Evolutionary conservation across 371 early-diverging fungal genomes (phyloP).

Genomic region (Basidiobolus meristosporus): DNA sequence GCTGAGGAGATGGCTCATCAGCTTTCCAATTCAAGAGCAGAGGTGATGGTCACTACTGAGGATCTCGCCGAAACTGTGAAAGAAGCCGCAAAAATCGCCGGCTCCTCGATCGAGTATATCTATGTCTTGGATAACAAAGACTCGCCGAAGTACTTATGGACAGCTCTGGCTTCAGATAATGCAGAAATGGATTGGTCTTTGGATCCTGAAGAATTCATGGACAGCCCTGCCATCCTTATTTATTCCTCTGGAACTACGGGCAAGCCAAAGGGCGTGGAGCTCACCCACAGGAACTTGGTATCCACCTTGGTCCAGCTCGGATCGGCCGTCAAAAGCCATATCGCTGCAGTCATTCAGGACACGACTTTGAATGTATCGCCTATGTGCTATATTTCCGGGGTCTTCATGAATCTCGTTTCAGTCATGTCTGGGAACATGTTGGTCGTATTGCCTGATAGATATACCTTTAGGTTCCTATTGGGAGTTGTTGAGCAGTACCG

Average conservation of each 20-base stretch:
- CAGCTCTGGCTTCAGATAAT: too few relatives aligned
- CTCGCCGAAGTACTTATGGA: too few relatives aligned
- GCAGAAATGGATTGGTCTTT: too few relatives aligned
- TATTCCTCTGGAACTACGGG: slow-evolving; percentile 70
- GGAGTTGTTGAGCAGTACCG: neutral
- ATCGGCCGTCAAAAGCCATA: neutral
- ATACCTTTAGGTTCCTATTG: neutral
- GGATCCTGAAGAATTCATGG: neutral
- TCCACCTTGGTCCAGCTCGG: slow-evolving; percentile 35
- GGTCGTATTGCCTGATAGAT: neutral
- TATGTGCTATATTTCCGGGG: neutral
- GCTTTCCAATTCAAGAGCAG: too few relatives aligned
- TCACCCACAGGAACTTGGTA: slow-evolving; percentile 57
- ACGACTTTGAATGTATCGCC: neutral
- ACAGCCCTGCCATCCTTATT: slow-evolving; percentile 25
- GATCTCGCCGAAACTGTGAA: too few relatives aligned
- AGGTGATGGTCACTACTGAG: too few relatives aligned
- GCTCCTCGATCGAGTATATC: too few relatives aligned
- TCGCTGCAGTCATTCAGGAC: neutral
- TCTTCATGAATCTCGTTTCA: neutral
- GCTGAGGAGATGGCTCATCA: too few relatives aligned
- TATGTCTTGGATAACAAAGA: too few relatives aligned
- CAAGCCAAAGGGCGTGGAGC: slow-evolving; percentile 53
- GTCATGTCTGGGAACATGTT: neutral
- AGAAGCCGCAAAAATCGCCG: too few relatives aligned